phyloP scores from a whole-genome alignment of 352 stramenopile species.

The Phytophthora vignae region DNA sequence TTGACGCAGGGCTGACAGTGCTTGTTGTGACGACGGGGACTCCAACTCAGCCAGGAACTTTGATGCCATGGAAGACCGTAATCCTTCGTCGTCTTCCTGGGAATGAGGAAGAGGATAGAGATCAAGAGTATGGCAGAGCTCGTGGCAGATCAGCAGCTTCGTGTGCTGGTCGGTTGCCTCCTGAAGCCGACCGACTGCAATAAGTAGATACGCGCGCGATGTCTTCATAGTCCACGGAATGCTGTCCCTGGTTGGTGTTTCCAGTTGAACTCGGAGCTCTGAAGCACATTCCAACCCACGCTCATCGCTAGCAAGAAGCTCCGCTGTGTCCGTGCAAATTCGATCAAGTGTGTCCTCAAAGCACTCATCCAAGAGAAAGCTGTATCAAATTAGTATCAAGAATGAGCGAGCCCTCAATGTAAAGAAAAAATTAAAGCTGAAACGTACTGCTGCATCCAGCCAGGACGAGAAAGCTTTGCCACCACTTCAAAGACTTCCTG shows the following conservation, averaged over 20 bases:
- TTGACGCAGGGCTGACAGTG: slow-evolving; percentile 17
- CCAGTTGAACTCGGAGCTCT: slow-evolving; percentile 10
- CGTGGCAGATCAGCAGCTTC: slow-evolving; percentile 31
- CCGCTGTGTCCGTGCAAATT: slow-evolving; percentile 12
- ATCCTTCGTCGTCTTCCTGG: slow-evolving; percentile 1
- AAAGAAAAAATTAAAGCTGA: background rate
- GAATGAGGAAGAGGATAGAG: slow-evolving; percentile 9
- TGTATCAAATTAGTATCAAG: background rate
- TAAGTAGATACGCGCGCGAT: slow-evolving; percentile 19
- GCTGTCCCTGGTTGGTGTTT: background rate
- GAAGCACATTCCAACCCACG: slow-evolving; percentile 15
- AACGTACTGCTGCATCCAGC: slow-evolving; percentile 49
- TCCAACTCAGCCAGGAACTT: slow-evolving; percentile 30
- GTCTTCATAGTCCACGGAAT: slow-evolving; percentile 28
- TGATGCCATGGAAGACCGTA: background rate
- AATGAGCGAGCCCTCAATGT: background rate
- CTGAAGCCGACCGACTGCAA: slow-evolving; percentile 21
- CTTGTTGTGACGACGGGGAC: slow-evolving; percentile 20
- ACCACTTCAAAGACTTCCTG: slow-evolving; percentile 47
- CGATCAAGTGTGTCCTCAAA: slow-evolving; percentile 22
- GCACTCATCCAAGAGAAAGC: slow-evolving; percentile 38
- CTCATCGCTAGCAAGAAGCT: slow-evolving; percentile 14
- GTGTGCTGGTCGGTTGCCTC: slow-evolving; percentile 18
- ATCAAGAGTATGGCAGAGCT: slow-evolving; percentile 24
- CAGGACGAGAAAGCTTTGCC: slow-evolving; percentile 34